Percentiles rank a stretch among this genome's conserved stretches.
Evolutionary conservation across 768 basidiomycete species (phyloP).

Genomic region (Flagelloscypha sp.): DNA sequence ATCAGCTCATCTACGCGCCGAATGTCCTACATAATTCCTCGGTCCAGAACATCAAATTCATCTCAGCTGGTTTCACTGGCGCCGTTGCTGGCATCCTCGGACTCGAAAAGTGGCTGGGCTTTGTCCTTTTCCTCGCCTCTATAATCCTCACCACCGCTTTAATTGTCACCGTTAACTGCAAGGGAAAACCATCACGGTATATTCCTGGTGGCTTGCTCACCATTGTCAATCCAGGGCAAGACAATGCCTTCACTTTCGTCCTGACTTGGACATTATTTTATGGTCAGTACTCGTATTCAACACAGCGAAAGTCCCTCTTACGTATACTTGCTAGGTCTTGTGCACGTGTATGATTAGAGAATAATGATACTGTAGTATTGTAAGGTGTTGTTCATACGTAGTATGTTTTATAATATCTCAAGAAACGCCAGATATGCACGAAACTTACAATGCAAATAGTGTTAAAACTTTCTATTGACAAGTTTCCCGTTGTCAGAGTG

Average conservation of each 20-base stretch:
- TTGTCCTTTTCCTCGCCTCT: conserved; percentile 64
- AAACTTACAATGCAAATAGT: too few species aligned
- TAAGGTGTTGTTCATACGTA: too few species aligned
- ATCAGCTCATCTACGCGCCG: conserved; percentile 56
- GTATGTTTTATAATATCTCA: too few species aligned
- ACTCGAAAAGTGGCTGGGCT: conserved; percentile 77
- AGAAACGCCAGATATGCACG: too few species aligned
- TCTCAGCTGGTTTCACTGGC: conserved; percentile 79
- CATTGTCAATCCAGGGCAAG: conserved; percentile 78
- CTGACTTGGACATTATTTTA: conserved; percentile 93
- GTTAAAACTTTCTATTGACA: too few species aligned
- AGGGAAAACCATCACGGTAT: conserved; percentile 54
- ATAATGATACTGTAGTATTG: too few species aligned
- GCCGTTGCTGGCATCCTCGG: conserved; percentile 86
- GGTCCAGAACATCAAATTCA: conserved; percentile 64
- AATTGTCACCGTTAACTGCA: conserved; percentile 66
- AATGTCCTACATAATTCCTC: conserved; percentile 60
- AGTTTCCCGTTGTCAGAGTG: too few species aligned
- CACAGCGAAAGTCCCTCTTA: too few species aligned
- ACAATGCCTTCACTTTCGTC: conserved; percentile 85
- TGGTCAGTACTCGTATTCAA: too few species aligned
- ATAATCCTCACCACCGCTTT: conserved; percentile 59
- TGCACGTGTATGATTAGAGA: too few species aligned
- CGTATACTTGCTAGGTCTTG: too few species aligned
- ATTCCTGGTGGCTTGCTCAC: conserved; percentile 56